phyloP scores from a whole-genome alignment of 2,329 filamentous ascomycete genomes.

The Fonsecaea pugnacius region DNA sequence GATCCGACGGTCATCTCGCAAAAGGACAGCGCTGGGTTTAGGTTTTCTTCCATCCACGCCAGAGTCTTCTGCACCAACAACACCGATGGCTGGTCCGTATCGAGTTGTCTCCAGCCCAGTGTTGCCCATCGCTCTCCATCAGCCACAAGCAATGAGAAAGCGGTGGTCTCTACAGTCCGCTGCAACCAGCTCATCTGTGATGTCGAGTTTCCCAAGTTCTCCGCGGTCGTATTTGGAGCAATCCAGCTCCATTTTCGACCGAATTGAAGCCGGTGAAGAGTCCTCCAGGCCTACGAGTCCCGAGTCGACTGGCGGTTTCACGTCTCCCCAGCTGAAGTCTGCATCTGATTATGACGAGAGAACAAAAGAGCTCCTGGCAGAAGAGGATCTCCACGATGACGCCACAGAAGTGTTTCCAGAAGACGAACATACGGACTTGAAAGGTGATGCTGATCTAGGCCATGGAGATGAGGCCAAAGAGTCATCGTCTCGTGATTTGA shows the following conservation, averaged over 20 bases:
- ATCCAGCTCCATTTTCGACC: conserved; percentile 78
- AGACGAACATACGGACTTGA: background rate
- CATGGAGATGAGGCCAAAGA: conserved; percentile 2
- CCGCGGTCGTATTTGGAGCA: conserved; percentile 72
- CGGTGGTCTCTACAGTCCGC: conserved; percentile 70
- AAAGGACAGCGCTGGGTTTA: conserved; percentile 31
- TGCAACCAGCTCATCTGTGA: conserved; percentile 63
- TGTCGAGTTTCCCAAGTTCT: conserved; percentile 79
- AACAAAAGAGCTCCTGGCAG: background rate
- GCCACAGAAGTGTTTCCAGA: background rate
- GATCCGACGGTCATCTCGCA: conserved; percentile 44
- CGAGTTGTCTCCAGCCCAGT: conserved; percentile 41
- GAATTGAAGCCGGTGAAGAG: conserved; percentile 64
- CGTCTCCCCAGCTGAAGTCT: conserved; percentile 65
- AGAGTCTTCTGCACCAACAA: conserved; percentile 41
- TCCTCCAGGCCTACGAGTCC: conserved; percentile 80
- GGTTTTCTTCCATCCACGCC: conserved; percentile 29
- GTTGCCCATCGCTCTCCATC: conserved; percentile 48
- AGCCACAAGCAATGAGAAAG: conserved; percentile 59
- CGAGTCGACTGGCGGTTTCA: conserved; percentile 66
- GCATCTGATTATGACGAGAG: conserved; percentile 5
- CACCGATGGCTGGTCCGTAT: conserved; percentile 41
- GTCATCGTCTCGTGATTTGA: conserved; percentile 26
- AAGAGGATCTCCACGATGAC: conserved; percentile 10
- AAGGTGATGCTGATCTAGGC: background rate